Evolutionary conservation across 148 eudicot genomes (phyloP).

Genomic region (Chenopodium album): DNA sequence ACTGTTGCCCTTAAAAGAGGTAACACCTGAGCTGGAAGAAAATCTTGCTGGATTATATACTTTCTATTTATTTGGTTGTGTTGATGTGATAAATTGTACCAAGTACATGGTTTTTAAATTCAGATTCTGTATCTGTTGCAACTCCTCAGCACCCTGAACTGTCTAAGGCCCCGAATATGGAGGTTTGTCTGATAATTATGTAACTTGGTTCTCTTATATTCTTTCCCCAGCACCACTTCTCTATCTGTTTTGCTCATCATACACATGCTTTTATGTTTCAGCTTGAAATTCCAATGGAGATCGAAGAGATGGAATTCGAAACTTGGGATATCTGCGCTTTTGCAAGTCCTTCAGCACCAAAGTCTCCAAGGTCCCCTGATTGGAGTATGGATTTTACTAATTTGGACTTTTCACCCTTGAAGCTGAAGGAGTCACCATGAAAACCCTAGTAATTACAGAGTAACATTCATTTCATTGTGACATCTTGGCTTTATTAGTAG

Average conservation of each 20-base stretch:
- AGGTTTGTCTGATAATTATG: conserved; percentile 6
- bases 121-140: conserved; percentile 10
- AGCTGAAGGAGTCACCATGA: conserved; percentile 24
- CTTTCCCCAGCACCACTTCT: background rate
- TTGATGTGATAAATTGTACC: background rate
- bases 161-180: background rate
- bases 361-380: conserved; percentile 13
- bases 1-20: conserved; percentile 24
- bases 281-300: conserved; percentile 4
- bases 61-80: background rate
- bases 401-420: conserved; percentile 25
- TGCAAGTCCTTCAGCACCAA: conserved; percentile 15
- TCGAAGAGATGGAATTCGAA: conserved; percentile 20
- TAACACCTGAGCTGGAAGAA: background rate
- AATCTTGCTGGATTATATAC: background rate
- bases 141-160: background rate
- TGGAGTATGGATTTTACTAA: conserved; percentile 14
- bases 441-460: background rate
- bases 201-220: background rate
- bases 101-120: background rate
- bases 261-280: conserved; percentile 5
- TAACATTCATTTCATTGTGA: background rate
- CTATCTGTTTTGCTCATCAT: background rate
- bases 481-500: background rate
- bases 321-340: conserved; percentile 2